A percentile compares a stretch with the other conserved stretches of the same genome.
These are phyloP conservation scores for Gremmenia infestans DNA, from an alignment of 2,329 filamentous ascomycete species.

Conservation along the genomic window DNA sequence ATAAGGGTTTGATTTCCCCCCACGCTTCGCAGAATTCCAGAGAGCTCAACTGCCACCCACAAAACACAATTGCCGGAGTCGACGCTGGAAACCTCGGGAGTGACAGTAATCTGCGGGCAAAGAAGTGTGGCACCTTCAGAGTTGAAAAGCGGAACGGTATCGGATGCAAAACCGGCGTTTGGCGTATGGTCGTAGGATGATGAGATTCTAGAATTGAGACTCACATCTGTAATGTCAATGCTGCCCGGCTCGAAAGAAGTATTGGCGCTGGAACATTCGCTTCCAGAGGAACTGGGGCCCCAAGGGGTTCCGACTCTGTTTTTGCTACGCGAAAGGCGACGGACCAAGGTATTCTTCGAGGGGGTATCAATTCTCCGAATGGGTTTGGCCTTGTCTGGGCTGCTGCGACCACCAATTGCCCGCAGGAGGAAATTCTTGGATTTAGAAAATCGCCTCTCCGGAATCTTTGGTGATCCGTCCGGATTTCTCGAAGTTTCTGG, in stretches of 20 bases:
- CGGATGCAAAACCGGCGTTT: slow-evolving; percentile 3
- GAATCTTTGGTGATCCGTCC: slow-evolving; percentile 13
- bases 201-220: slow-evolving; percentile 13
- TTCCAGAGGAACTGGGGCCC: slow-evolving; percentile 1
- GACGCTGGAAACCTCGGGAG: slow-evolving; percentile 28
- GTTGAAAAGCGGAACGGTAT: slow-evolving; percentile 3
- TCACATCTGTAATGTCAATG: slow-evolving; percentile 19
- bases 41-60: slow-evolving; percentile 34
- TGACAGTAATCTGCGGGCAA: slow-evolving; percentile 29
- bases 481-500: not conserved
- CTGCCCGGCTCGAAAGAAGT: slow-evolving; percentile 12
- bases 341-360: slow-evolving; percentile 20
- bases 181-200: slow-evolving; percentile 8
- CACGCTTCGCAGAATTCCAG: slow-evolving; percentile 24
- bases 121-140: slow-evolving; percentile 16
- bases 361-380: slow-evolving; percentile 7
- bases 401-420: slow-evolving; percentile 20
- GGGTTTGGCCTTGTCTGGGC: slow-evolving; percentile 8
- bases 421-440: slow-evolving; percentile 30
- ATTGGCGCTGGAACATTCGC: slow-evolving; percentile 3
- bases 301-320: slow-evolving; percentile 2
- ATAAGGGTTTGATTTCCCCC: slow-evolving; percentile 3
- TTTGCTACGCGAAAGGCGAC: slow-evolving; percentile 21
- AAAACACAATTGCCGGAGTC: slow-evolving; percentile 28
- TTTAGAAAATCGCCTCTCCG: slow-evolving; percentile 23